phyloP scores from a whole-genome alignment of 495 filamentous ascomycete species.

The Penicillium goetzii region DNA sequence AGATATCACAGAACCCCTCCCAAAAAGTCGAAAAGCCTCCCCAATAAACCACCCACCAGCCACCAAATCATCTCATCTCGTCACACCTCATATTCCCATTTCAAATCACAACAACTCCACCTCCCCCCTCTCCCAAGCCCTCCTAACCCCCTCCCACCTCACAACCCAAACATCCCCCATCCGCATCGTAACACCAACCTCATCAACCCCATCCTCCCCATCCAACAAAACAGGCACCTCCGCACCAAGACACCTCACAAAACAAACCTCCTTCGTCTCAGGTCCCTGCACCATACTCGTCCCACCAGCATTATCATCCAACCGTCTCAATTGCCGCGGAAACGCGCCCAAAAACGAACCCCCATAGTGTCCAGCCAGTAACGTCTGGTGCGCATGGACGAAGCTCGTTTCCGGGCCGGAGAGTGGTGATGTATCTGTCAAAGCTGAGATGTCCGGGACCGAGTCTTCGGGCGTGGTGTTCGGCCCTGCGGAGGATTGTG shows the following conservation, averaged over 20 bases:
- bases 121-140: slow-evolving; percentile 69
- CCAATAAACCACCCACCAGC: not conserved
- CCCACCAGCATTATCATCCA: slow-evolving; percentile 89
- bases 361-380: slow-evolving; percentile 81
- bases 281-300: slow-evolving; percentile 91
- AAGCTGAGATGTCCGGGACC: slow-evolving; percentile 43
- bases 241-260: slow-evolving; percentile 72
- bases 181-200: slow-evolving; percentile 59
- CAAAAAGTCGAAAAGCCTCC: too few species aligned
- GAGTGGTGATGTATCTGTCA: slow-evolving; percentile 54
- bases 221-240: slow-evolving; percentile 57
- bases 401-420: slow-evolving; percentile 77
- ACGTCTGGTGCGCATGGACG: slow-evolving; percentile 75
- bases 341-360: slow-evolving; percentile 81
- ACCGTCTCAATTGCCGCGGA: slow-evolving; percentile 69
- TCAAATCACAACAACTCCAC: slow-evolving; percentile 76
- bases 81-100: not conserved
- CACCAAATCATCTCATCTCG: not conserved
- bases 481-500: slow-evolving; percentile 20
- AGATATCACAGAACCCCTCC: not conserved
- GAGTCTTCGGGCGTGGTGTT: slow-evolving; percentile 39
- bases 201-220: slow-evolving; percentile 57
- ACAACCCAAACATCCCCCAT: slow-evolving; percentile 87
- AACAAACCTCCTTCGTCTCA: slow-evolving; percentile 79
- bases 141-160: slow-evolving; percentile 80